Conservation (phyloP, 192 early-diverging fungal species). For the Umbelopsis vinacea region DNA sequence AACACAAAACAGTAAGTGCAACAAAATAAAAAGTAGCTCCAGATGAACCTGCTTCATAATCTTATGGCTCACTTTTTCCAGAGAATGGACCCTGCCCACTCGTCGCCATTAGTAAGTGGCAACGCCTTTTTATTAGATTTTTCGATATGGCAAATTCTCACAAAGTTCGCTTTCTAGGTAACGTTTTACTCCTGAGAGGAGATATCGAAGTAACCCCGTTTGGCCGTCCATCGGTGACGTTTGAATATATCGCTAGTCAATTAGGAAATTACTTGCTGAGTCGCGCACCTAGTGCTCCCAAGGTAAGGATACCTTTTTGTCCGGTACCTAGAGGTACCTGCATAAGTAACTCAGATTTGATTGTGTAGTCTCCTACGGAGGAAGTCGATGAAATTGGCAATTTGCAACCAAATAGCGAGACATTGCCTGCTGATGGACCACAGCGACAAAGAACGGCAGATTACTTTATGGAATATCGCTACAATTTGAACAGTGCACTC, state of each 20-base stretch:
- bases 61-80: conserved; percentile 19
- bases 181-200: conserved; percentile 78
- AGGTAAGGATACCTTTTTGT: conserved; percentile 10
- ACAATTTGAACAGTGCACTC: conserved; percentile 61
- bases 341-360: no score
- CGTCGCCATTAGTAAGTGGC: conserved; percentile 63
- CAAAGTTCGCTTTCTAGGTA: conserved; percentile 44
- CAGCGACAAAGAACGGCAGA: conserved; percentile 31
- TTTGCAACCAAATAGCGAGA: no score
- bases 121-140: no score
- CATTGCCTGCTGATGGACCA: conserved; percentile 8
- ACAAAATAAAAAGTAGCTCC: not conserved
- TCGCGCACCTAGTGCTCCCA: conserved; percentile 32
- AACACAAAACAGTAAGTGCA: conserved; percentile 76
- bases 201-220: conserved; percentile 61
- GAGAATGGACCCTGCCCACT: conserved; percentile 94
- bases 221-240: conserved; percentile 59
- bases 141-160: not conserved
- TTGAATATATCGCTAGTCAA: conserved; percentile 69
- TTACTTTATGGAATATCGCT: conserved; percentile 42
- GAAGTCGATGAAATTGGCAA: not conserved
- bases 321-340: not conserved
- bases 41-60: not conserved
- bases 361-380: no score
- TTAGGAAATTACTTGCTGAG: conserved; percentile 79